phyloP scores from a whole-genome alignment of 2,329 filamentous ascomycete genomes.

The Trichophyton benhamiae region DNA sequence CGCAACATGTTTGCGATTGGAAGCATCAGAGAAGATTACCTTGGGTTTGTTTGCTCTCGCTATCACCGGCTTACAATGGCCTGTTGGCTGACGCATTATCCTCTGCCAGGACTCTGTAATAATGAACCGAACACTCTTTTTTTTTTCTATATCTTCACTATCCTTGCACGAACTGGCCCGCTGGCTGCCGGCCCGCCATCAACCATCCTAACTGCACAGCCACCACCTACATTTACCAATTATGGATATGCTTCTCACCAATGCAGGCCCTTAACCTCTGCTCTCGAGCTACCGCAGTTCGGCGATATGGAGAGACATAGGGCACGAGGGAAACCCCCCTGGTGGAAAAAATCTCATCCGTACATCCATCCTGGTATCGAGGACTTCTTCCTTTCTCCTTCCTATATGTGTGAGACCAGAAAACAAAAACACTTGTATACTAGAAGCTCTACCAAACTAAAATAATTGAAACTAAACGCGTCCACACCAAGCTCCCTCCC shows the following conservation, averaged over 20 bases:
- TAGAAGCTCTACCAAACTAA: background rate
- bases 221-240: no score
- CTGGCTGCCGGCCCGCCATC: background rate
- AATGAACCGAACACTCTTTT: background rate
- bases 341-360: background rate
- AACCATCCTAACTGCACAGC: no score
- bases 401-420: background rate
- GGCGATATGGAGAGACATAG: background rate
- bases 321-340: background rate
- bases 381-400: background rate
- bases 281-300: background rate
- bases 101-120: slow-evolving; percentile 9
- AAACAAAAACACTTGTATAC: background rate
- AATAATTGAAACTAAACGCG: background rate
- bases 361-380: background rate
- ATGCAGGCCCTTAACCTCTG: background rate
- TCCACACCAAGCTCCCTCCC: background rate
- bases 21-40: slow-evolving; percentile 70
- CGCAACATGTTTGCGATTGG: slow-evolving; percentile 94
- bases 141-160: background rate
- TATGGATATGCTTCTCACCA: no score
- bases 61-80: background rate
- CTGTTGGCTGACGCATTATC: slow-evolving; percentile 3
- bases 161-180: background rate
- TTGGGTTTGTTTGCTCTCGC: slow-evolving; percentile 29